Base-by-base conservation (phyloP, 306 rosid species). In the Quercus engelmannii region DNA sequence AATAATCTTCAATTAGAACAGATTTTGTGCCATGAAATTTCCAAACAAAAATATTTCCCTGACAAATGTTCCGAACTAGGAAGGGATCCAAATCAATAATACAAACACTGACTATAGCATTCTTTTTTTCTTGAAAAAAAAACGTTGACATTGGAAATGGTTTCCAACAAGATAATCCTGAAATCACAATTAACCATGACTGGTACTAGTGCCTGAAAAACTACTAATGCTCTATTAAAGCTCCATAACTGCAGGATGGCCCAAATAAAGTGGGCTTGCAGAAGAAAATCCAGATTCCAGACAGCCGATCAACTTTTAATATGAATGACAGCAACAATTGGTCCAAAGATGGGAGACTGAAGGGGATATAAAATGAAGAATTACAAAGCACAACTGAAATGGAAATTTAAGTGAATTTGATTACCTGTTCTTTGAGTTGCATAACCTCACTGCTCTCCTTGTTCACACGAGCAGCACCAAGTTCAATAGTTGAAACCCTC, bases 341-440 rank as follows among this genome's bases (percentile, higher is more conserved):
- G 54, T 13, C 72, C 30, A 59, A 28, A 46, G 52, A 26, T 67
- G 54, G 49, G 55, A 46, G 19, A 35, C 52, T 38, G 38, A 6
- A 25, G 5, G 54, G 49, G 35, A 55, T 1, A 55, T 14, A 17
- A 15, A 13, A 59, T 21, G 31, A 13, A 59, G 25, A 59, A 13
- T 59, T 59, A 59, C 26, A n/a, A 59, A 41, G 73, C 21, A 52
- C 65, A 46, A 54, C 58, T 49, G 73, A 57, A 68, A 41, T 43
- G 65, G 33, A 49, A 26, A 33, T 14, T 57, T 31, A 30, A 43
- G 68, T 68, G 17, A 75, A 80, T 64, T 33, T 23, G 38, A 73
- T 70, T 75, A 93, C 99, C 96, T 93, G 96, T 74, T 88, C 92
- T 73, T 88, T 93, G 7, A 95, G 96, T 89, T 90, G 92, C 87